phyloP scores from a whole-genome alignment of 2,329 filamentous ascomycete species.

The Colletotrichum noveboracense region DNA sequence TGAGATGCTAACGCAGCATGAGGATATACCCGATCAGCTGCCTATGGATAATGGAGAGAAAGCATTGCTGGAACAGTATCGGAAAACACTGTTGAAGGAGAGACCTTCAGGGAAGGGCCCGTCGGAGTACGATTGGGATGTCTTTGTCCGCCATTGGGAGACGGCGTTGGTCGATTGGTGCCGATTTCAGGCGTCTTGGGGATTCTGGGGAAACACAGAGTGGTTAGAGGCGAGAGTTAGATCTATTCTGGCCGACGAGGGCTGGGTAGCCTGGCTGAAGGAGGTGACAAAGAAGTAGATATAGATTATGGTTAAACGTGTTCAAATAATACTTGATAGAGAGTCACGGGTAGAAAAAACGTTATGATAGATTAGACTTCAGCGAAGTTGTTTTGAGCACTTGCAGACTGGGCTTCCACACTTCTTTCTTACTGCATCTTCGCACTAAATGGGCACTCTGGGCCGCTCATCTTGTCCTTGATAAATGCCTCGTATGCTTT shows the following conservation, averaged over 20 bases:
- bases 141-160: slow-evolving; percentile 67
- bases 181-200: slow-evolving; percentile 65
- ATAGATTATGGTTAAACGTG: not conserved
- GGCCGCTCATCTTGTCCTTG: not conserved
- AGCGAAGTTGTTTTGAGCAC: not conserved
- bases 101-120: slow-evolving; percentile 24
- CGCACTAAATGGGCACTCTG: not conserved
- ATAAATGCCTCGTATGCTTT: not conserved
- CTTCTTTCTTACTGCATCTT: not conserved
- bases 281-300: slow-evolving; percentile 6
- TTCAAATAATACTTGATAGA: accelerated
- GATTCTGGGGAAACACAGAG: slow-evolving; percentile 64
- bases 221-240: slow-evolving; percentile 62
- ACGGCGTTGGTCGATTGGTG: slow-evolving; percentile 72
- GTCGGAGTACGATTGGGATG: slow-evolving; percentile 55
- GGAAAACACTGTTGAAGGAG: slow-evolving; percentile 34
- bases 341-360: not conserved
- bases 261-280: slow-evolving; percentile 51
- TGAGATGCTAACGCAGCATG: slow-evolving; percentile 47
- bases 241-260: slow-evolving; percentile 48
- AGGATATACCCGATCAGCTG: slow-evolving; percentile 40
- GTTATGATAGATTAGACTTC: not conserved
- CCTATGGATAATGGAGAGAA: slow-evolving; percentile 56
- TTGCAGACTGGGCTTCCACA: not conserved
- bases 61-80: slow-evolving; percentile 56